These are phyloP conservation scores for Penicillium concentricum DNA, from an alignment of 2,329 filamentous ascomycete species.

Conservation along the genomic window DNA sequence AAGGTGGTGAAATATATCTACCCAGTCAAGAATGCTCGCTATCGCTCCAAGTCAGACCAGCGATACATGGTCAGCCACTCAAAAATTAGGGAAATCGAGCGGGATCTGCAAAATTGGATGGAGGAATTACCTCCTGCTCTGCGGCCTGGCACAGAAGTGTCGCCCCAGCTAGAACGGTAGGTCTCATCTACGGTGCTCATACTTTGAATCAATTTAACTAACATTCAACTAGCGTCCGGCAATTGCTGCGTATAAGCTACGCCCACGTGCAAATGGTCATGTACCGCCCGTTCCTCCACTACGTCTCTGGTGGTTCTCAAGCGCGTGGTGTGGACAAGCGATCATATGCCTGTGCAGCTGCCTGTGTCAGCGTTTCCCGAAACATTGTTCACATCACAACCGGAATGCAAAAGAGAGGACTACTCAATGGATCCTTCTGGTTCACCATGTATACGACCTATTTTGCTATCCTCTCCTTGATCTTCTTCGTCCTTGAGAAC, in stretches of 20 bases:
- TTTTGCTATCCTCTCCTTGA: slow-evolving; percentile 63
- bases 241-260: slow-evolving; percentile 62
- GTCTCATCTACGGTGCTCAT: slow-evolving; percentile 23
- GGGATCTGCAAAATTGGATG: slow-evolving; percentile 63
- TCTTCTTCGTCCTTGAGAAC: slow-evolving; percentile 66
- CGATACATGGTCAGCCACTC: slow-evolving; percentile 64
- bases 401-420: slow-evolving; percentile 61
- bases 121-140: slow-evolving; percentile 70
- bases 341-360: slow-evolving; percentile 64
- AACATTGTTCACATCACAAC: slow-evolving; percentile 66
- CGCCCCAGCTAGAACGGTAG: slow-evolving; percentile 73
- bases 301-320: slow-evolving; percentile 55
- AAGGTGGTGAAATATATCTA: slow-evolving; percentile 66
- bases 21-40: slow-evolving; percentile 55
- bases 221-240: slow-evolving; percentile 44
- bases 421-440: slow-evolving; percentile 65
- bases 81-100: slow-evolving; percentile 63
- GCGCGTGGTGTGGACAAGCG: slow-evolving; percentile 57
- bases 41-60: slow-evolving; percentile 47
- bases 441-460: slow-evolving; percentile 69
- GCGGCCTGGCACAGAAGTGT: slow-evolving; percentile 74
- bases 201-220: not conserved
- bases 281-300: slow-evolving; percentile 65
- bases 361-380: slow-evolving; percentile 64
- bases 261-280: slow-evolving; percentile 65